Conservation (phyloP, 73 alveolate genomes). For the Paramecium bursaria region DNA sequence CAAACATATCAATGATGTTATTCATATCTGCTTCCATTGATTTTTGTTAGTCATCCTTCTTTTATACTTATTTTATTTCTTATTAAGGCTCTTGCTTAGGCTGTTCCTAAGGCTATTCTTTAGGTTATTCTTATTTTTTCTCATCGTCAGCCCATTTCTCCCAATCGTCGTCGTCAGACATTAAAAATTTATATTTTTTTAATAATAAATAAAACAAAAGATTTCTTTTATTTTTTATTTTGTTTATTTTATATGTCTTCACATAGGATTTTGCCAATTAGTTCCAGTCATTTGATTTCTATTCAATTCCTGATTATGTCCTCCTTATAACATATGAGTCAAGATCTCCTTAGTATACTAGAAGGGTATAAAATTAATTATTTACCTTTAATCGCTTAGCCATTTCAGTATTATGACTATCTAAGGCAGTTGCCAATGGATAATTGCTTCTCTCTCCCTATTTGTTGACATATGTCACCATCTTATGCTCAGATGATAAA, state of each 20-base stretch:
- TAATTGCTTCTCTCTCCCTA: conserved; percentile 90
- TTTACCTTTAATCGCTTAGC: conserved; percentile 70
- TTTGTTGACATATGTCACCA: conserved; percentile 94
- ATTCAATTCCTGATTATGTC: background rate
- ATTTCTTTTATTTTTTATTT: too few species aligned
- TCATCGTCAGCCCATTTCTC: conserved; percentile 40
- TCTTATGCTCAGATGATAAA: conserved; percentile 91
- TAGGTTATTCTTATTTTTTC: background rate
- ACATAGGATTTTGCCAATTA: conserved; percentile 38
- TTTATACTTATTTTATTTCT: background rate
- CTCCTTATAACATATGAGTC: conserved; percentile 85
- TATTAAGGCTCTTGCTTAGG: background rate
- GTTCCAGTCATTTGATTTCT: conserved; percentile 43
- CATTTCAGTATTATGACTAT: conserved; percentile 94
- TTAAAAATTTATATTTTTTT: too few species aligned
- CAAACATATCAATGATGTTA: conserved; percentile 50
- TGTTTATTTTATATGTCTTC: too few species aligned
- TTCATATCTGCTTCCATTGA: conserved; percentile 58
- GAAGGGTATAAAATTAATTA: background rate
- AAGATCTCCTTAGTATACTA: conserved; percentile 91
- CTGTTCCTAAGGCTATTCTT: background rate
- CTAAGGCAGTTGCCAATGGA: conserved; percentile 94
- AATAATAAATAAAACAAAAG: too few species aligned
- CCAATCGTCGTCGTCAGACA: conserved; percentile 58
- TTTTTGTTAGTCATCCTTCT: conserved; percentile 14